Base-by-base conservation (phyloP, 2,329 filamentous ascomycete species). In the Furcasterigmium sp. region DNA sequence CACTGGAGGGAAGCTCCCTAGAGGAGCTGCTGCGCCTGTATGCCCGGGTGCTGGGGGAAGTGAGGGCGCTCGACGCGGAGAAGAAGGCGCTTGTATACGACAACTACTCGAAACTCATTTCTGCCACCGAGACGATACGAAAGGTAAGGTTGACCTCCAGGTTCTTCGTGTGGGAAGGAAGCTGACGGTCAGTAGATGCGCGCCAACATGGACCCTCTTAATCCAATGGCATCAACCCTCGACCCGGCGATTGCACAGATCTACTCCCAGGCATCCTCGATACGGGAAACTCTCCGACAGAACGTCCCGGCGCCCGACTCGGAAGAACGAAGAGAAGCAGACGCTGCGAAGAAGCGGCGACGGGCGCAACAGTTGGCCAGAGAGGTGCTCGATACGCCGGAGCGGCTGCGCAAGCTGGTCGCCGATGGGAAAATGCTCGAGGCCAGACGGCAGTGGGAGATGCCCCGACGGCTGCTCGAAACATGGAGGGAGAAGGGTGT, bases 51-150 rank as follows among this genome's bases (percentile, higher is more conserved):
- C 65, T 91, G 52, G 77, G 81, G 52, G 91, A 97, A 67, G 91
- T 95, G 38, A 72, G 90, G 29, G 91, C 88, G 3, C 73, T 98
- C 15, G 93, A 97, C 57, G 91, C 91, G 19, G 93, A 98, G 73
- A 86, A 93, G 64, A 98, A 98, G 68, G 91, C 91, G 2, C 69
- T 98, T 48, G 93, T 98, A 5, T 98, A 98, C 63, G 91, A 98
- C 62, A 98, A 98, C 61, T 98, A 97, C 64, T 93, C 86, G 53
- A 97, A 97, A 67, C 69, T 98, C 52, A 96, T 98, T 52, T 80
- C 85, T n/a, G 93, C 93, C 1, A 96, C 94, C 10, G 91, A 95
- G 64, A 97, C 91, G 3, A 98, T 98, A 56, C 79, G 87, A 39
- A 89, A 87, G 68, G 79, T 80, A 53, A 18, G 62, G 49, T 32